Evolutionary conservation across 257 asterid genomes (phyloP), one percentile per base, ranked within the genome.

Genomic region (Capsicum chinense): DNA sequence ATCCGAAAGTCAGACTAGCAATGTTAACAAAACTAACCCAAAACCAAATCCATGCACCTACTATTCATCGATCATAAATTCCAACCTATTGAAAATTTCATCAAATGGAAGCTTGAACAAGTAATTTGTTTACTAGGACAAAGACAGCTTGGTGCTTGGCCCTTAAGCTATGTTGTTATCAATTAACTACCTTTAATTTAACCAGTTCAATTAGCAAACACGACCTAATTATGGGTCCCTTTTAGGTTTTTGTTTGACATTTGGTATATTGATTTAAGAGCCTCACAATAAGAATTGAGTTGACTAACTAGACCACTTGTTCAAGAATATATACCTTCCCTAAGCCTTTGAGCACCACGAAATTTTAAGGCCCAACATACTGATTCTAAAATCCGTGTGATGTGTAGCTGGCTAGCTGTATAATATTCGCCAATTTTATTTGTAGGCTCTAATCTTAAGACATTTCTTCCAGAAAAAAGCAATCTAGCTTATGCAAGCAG

Each of bases 271-370:
- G 26, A 2, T 68, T 37, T 14, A 13, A 68, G 14, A 26, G 47
- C 81, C 63, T 76, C 63, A 52, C 63, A 52, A 52, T 76, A 6
- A 52, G 81, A 74, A 74, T 12, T 74, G 2, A 5, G 59, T 48
- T 73, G 59, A 48, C 16, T 47, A 73, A 73, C 5, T 42, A 44
- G 42, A 73, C 58, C 48, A 33, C 73, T 2, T 5, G 11, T n/a
- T 12, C 13, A 19, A 11, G 79, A 48, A 19, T 48, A 52, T 6
- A 74, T 52, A 4, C 62, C 2, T 52, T 13, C 6, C 12, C 4
- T 6, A 19, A 14, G 62, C 19, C 3, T 50, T 74, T 21, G n/a
- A 50, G 1, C 42, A 52, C 81, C 63, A 74, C 12, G 21, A 76
- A 4, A 7, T 13, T 6, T 5, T 1, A 76, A 50, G 21, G 81